These are phyloP conservation scores for Candida alai DNA, from an alignment of 805 yeast species.

Conservation along the genomic window DNA sequence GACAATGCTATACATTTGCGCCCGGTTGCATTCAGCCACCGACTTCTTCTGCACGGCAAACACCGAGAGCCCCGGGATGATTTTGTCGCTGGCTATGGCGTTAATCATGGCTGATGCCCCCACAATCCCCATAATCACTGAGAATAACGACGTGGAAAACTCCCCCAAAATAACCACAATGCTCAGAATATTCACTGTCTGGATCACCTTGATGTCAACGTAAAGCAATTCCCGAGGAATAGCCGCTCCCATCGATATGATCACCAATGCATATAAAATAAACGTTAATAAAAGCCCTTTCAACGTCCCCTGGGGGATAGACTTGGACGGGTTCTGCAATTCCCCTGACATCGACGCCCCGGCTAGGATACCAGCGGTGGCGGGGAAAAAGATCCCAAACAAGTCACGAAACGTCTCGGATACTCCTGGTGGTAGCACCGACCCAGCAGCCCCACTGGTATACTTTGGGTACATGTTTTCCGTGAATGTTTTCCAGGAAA, in stretches of 20 bases:
- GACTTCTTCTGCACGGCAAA: conserved; percentile 45
- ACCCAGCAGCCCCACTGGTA: conserved; percentile 91
- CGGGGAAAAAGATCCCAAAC: conserved; percentile 96
- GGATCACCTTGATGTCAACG: conserved; percentile 79
- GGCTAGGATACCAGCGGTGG: conserved; percentile 97
- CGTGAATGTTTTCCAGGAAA: conserved; percentile 60
- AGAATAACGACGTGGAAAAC: conserved; percentile 82
- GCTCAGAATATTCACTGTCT: conserved; percentile 70
- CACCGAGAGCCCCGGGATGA: conserved; percentile 71
- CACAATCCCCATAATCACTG: conserved; percentile 91
- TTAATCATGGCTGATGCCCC: conserved; percentile 91
- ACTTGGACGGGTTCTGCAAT: conserved; percentile 73
- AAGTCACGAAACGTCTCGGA: conserved; percentile 76
- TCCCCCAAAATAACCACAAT: conserved; percentile 81
- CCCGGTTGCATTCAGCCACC: conserved; percentile 40
- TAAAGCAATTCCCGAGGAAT: conserved; percentile 77
- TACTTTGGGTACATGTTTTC: conserved; percentile 75
- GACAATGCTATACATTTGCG: conserved; percentile 63
- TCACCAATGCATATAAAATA: conserved; percentile 71
- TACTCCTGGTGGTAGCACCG: conserved; percentile 46
- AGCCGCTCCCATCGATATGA: conserved; percentile 71
- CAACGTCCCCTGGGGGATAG: conserved; percentile 92
- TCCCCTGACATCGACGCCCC: conserved; percentile 99
- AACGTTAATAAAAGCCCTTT: conserved; percentile 80
- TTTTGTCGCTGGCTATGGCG: conserved; percentile 85